phyloP scores from a whole-genome alignment of 2,329 filamentous ascomycete species.

The Paraconiothyrium brasiliense region DNA sequence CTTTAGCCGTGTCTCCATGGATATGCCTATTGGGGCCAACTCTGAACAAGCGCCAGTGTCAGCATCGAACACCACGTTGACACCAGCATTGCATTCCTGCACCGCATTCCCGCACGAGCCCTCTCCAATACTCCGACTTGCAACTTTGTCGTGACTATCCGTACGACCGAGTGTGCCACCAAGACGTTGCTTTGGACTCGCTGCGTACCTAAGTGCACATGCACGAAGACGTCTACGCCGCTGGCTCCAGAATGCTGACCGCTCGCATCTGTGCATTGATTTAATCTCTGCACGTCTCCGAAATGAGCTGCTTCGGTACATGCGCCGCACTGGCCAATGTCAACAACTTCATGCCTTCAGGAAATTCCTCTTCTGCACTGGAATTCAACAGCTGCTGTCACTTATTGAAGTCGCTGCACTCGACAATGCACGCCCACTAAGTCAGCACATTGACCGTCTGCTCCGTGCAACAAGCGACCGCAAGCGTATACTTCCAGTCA shows the following conservation, averaged over 20 bases:
- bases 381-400: not conserved
- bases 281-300: slow-evolving; percentile 2
- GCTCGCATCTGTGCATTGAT: not conserved
- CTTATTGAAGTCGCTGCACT: not conserved
- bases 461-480: not conserved
- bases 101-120: slow-evolving; percentile 16
- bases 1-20: slow-evolving; percentile 1
- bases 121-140: slow-evolving; percentile 2
- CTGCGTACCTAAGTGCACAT: not conserved
- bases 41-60: slow-evolving; percentile 12
- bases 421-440: not conserved
- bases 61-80: slow-evolving; percentile 4
- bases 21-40: not conserved
- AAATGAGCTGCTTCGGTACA: not conserved
- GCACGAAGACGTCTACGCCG: not conserved
- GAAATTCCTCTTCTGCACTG: not conserved
- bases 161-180: slow-evolving; percentile 10
- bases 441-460: not conserved
- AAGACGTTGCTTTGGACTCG: slow-evolving; percentile 2
- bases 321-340: not conserved
- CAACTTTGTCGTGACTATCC: not conserved
- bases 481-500: not conserved
- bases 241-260: slow-evolving; percentile 1
- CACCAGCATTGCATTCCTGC: slow-evolving; percentile 15
- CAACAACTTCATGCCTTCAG: not conserved